Conservation (phyloP, 306 rosid genomes). For the Macrotyloma uniflorum region DNA sequence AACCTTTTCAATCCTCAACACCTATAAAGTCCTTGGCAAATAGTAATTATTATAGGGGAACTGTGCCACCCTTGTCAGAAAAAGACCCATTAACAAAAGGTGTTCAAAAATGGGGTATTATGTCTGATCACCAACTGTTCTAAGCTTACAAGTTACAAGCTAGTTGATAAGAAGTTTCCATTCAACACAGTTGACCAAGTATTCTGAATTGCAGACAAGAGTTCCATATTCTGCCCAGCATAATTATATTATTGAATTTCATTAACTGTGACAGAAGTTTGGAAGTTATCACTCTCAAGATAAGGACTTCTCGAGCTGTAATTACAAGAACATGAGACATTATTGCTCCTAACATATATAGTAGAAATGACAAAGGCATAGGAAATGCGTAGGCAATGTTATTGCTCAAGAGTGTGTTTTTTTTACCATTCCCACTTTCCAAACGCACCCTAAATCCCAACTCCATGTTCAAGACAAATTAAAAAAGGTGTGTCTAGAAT, state of each 20-base stretch:
- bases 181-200: slow-evolving; percentile 13
- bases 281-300: slow-evolving; percentile 16
- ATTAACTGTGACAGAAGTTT: not conserved
- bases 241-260: not conserved
- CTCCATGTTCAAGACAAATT: slow-evolving; percentile 1
- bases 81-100: not conserved
- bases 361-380: not conserved
- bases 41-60: not conserved
- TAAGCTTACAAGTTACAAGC: slow-evolving; percentile 16
- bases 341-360: not conserved
- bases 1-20: not conserved
- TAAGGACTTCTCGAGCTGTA: not conserved
- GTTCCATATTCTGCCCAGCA: not conserved
- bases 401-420: not conserved
- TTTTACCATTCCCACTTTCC: not conserved
- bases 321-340: not conserved
- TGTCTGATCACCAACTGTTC: slow-evolving; percentile 32
- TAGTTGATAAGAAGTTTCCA: slow-evolving; percentile 2
- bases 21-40: not conserved
- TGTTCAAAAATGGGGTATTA: not conserved
- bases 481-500: not conserved
- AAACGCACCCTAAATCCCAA: not conserved
- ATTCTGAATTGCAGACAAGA: not conserved
- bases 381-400: slow-evolving; percentile 4
- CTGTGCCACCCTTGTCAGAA: slow-evolving; percentile 27